Percentiles rank a stretch among this genome's conserved stretches.
Conservation (phyloP, 768 basidiomycete genomes). For the Cystobasidium ongulense region DNA sequence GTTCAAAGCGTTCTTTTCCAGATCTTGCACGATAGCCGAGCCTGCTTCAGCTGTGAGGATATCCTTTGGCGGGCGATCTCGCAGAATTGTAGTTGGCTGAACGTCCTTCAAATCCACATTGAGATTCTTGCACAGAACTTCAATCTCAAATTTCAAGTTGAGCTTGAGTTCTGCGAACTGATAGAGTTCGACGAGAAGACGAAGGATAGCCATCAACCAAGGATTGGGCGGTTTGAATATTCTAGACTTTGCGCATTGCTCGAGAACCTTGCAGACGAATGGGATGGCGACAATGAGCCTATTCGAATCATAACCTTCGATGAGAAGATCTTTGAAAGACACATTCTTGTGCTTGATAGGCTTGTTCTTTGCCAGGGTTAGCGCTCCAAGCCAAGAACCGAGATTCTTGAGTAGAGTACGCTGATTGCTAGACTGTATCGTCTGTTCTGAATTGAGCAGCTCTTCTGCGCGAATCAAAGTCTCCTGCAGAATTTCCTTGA, state of each 20-base stretch:
- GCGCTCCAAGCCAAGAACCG: conserved; percentile 84
- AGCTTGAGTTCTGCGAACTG: conserved; percentile 91
- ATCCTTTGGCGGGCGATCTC: conserved; percentile 60
- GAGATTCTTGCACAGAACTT: conserved; percentile 85
- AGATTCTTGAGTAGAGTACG: conserved; percentile 84
- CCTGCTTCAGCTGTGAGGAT: conserved; percentile 17
- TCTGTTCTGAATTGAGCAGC: conserved; percentile 83
- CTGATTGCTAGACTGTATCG: conserved; percentile 74
- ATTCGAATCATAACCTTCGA: conserved; percentile 88
- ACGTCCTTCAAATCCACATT: conserved; percentile 76
- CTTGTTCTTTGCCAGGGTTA: conserved; percentile 83
- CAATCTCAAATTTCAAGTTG: conserved; percentile 97
- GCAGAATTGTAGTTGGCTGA: conserved; percentile 72
- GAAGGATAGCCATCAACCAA: conserved; percentile 93
- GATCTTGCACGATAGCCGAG: conserved; percentile 4
- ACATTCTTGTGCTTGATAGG: conserved; percentile 89
- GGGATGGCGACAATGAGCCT: conserved; percentile 89
- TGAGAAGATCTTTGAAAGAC: conserved; percentile 92
- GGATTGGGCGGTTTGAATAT: conserved; percentile 96
- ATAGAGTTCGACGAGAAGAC: conserved; percentile 88
- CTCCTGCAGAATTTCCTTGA: conserved; percentile 80
- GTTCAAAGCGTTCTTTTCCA: conserved; percentile 22
- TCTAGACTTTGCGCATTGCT: conserved; percentile 76
- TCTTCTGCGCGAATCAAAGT: conserved; percentile 77
- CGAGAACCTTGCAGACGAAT: conserved; percentile 93